Evolutionary conservation across 2,329 filamentous ascomycete species (phyloP).

Genomic region (Aspergillus sojae): DNA sequence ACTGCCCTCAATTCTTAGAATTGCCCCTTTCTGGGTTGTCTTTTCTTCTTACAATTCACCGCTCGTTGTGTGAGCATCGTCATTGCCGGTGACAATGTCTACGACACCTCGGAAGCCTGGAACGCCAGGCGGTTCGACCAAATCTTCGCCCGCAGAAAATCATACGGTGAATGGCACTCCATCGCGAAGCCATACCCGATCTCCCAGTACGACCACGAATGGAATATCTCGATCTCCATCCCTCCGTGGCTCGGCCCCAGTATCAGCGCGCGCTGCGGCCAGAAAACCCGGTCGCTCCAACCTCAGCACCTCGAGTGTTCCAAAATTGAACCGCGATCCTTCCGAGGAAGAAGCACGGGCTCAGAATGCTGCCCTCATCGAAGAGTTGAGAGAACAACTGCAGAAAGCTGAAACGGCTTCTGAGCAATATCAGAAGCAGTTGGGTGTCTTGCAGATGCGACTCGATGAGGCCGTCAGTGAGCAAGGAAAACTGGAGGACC

Average conservation of each 20-base stretch:
- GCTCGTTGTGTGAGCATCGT: slow-evolving; percentile 1
- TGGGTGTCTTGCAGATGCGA: slow-evolving; percentile 79
- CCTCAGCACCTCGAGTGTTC: slow-evolving; percentile 46
- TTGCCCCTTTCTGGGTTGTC: slow-evolving; percentile 16
- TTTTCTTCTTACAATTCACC: slow-evolving; percentile 11
- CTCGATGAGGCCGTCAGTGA: slow-evolving; percentile 83
- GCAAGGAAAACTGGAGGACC: slow-evolving; percentile 84
- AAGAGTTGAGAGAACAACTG: slow-evolving; percentile 81
- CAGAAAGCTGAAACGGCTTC: slow-evolving; percentile 76
- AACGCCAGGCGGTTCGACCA: slow-evolving; percentile 36
- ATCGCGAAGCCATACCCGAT: slow-evolving; percentile 46
- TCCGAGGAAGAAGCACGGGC: slow-evolving; percentile 73
- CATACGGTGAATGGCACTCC: slow-evolving; percentile 37
- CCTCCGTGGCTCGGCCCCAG: slow-evolving; percentile 56
- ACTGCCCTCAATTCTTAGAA: slow-evolving; percentile 11
- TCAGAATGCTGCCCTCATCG: slow-evolving; percentile 75
- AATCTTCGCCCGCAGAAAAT: slow-evolving; percentile 33
- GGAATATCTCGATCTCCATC: slow-evolving; percentile 65
- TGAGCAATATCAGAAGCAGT: slow-evolving; percentile 80
- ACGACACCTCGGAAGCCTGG: slow-evolving; percentile 47
- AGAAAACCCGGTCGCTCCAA: slow-evolving; percentile 56
- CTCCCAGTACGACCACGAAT: slow-evolving; percentile 53
- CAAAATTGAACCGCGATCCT: slow-evolving; percentile 52
- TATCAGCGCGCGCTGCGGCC: slow-evolving; percentile 73
- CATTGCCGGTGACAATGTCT: slow-evolving; percentile 40